phyloP scores from a whole-genome alignment of 1,284 basidiomycete genomes.

The Malassezia slooffiae region DNA sequence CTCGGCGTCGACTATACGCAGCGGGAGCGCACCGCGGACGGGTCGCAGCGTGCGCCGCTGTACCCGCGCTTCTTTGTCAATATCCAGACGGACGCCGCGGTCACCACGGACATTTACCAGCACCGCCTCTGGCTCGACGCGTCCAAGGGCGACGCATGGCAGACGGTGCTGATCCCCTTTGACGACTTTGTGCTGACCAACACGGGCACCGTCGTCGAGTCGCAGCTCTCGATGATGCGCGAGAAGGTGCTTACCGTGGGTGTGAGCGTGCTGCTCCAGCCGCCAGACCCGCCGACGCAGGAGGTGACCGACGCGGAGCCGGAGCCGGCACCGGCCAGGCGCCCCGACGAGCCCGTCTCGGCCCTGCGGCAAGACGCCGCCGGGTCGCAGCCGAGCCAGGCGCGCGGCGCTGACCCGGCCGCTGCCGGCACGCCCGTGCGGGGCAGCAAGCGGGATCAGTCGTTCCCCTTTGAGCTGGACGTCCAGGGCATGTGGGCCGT shows the following conservation, averaged over 20 bases:
- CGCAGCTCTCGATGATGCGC: slow-evolving; percentile 61
- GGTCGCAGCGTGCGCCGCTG: slow-evolving; percentile 18
- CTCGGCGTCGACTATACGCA: slow-evolving; percentile 17
- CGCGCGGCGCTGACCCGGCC: too few relatives aligned
- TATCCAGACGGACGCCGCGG: slow-evolving; percentile 65
- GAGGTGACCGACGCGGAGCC: background rate
- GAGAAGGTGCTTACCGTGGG: slow-evolving; percentile 69
- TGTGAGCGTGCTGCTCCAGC: slow-evolving; percentile 53
- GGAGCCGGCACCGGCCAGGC: too few relatives aligned
- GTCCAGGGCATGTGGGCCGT: slow-evolving; percentile 12
- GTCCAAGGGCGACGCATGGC: slow-evolving; percentile 61
- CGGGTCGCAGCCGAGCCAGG: background rate
- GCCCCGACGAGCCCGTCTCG: background rate
- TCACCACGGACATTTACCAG: slow-evolving; percentile 66
- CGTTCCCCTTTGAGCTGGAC: slow-evolving; percentile 10
- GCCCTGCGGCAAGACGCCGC: background rate
- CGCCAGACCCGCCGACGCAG: slow-evolving; percentile 14
- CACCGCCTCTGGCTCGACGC: slow-evolving; percentile 68
- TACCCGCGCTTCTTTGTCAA: slow-evolving; percentile 58
- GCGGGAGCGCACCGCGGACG: too few relatives aligned
- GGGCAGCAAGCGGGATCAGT: slow-evolving; percentile 4
- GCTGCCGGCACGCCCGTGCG: slow-evolving; percentile 1
- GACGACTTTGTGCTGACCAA: slow-evolving; percentile 71
- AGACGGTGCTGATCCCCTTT: slow-evolving; percentile 75
- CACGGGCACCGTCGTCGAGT: slow-evolving; percentile 59